Percentiles rank a stretch among this genome's conserved stretches.
Evolutionary conservation across 345 rosid genomes (phyloP).

Genomic region (Populus pruinosa): DNA sequence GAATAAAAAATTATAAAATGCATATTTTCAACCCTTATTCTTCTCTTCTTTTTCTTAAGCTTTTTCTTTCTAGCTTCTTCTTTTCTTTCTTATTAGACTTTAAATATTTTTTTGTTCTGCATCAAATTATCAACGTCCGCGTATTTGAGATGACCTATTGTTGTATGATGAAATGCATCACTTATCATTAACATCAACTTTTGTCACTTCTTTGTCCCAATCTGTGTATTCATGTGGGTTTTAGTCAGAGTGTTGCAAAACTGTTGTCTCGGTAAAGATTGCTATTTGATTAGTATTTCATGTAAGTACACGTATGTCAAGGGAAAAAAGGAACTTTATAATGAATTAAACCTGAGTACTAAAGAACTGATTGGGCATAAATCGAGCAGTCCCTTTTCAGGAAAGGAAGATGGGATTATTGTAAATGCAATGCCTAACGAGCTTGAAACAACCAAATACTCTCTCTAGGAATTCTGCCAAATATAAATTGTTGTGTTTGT

Average conservation of each 20-base stretch:
- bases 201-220: background rate
- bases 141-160: background rate
- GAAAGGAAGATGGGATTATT: background rate
- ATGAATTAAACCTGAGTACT: background rate
- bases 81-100: too few species aligned
- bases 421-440: background rate
- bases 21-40: too few species aligned
- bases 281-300: background rate
- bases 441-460: background rate
- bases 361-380: background rate
- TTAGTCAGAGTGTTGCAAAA: conserved; percentile 93
- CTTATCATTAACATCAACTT: background rate
- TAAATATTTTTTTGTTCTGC: too few species aligned
- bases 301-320: background rate
- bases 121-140: background rate
- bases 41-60: too few species aligned
- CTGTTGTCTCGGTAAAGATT: conserved; percentile 69
- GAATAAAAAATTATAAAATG: too few species aligned
- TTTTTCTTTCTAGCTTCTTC: too few species aligned
- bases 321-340: background rate
- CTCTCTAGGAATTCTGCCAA: background rate
- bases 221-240: conserved; percentile 70
- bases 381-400: background rate
- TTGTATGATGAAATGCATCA: background rate
- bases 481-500: background rate